phyloP scores from a whole-genome alignment of 164 flowering plant species.

The Chimonanthus salicifolius region DNA sequence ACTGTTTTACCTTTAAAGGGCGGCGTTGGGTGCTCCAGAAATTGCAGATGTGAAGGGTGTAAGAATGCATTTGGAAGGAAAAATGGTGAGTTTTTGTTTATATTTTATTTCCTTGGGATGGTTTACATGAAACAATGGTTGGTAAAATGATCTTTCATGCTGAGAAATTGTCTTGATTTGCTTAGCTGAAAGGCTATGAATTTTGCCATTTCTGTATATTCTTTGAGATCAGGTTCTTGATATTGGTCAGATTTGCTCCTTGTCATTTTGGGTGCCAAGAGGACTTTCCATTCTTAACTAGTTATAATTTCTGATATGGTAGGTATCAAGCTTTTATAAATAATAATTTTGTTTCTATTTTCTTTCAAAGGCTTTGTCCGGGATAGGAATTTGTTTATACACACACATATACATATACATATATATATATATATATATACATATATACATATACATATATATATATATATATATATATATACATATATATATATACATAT shows the following conservation, averaged over 20 bases:
- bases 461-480: too few species aligned
- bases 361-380: neutral
- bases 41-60: constrained; percentile 96
- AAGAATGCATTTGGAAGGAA: constrained; percentile 69
- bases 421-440: too few species aligned
- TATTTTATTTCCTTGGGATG: neutral
- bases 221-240: neutral
- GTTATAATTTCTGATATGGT: too few species aligned
- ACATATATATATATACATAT: too few species aligned
- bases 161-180: neutral
- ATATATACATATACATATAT: too few species aligned
- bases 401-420: too few species aligned
- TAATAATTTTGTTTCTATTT: too few species aligned
- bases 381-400: neutral
- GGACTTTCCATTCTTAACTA: neutral
- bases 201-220: neutral
- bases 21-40: constrained; percentile 93
- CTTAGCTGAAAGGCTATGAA: neutral
- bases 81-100: constrained; percentile 53
- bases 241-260: neutral
- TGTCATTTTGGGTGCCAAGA: neutral
- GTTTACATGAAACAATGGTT: neutral
- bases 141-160: neutral
- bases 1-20: constrained; percentile 42
- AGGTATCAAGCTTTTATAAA: neutral